Conservation (phyloP, 768 basidiomycete genomes). For the Psilocybe tampanensis region DNA sequence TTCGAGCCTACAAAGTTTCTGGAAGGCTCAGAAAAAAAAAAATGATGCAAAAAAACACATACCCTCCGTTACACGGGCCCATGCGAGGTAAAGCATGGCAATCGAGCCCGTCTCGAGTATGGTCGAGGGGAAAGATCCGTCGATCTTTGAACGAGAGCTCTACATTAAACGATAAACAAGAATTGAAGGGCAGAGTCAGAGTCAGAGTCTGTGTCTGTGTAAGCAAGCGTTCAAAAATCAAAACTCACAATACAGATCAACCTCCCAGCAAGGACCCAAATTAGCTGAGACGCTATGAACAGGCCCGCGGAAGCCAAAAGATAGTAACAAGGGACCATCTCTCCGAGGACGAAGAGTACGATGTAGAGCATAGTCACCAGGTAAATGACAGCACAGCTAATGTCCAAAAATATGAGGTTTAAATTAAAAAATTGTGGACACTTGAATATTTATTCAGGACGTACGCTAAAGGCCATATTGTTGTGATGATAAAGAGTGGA, state of each 20-base stretch:
- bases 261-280: conserved; percentile 78
- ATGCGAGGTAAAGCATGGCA: background rate
- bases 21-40: too few relatives aligned
- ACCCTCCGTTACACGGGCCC: background rate
- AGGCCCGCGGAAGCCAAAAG: conserved; percentile 72
- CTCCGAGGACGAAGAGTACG: conserved; percentile 73
- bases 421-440: too few relatives aligned
- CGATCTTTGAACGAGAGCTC: background rate
- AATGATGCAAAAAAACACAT: too few relatives aligned
- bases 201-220: too few relatives aligned
- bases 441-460: too few relatives aligned
- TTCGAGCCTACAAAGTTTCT: too few relatives aligned
- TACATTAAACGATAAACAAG: background rate
- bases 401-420: too few relatives aligned
- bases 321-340: conserved; percentile 78
- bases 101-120: background rate
- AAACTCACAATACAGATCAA: conserved; percentile 68
- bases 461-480: conserved; percentile 34
- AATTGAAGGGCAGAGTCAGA: too few relatives aligned
- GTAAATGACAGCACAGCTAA: conserved; percentile 58
- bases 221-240: too few relatives aligned
- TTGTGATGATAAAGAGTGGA: conserved; percentile 73
- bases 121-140: background rate
- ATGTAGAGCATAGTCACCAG: conserved; percentile 80
- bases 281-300: conserved; percentile 81